Base-by-base conservation (phyloP, 169 alveolate species). In the Neospora caninum region DNA sequence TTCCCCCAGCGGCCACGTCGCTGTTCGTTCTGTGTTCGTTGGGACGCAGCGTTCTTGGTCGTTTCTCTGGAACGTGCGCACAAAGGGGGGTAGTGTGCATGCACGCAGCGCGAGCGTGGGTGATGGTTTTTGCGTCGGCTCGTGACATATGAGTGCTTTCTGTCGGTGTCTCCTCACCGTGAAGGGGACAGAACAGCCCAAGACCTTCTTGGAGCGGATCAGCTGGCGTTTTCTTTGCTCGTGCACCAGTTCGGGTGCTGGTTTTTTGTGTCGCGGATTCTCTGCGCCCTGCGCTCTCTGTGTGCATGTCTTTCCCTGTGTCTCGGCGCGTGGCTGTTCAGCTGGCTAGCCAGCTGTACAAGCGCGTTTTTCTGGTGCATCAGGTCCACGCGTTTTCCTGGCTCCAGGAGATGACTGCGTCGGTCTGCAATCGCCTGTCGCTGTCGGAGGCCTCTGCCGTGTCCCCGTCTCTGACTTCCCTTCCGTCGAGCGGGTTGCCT, bases 321-420 rank as follows among this genome's bases (percentile, higher is more conserved):
- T 27, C 7, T 22, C 31, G 73, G 16, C n/a, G 4, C 34, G 34
- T 64, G n/a, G 7, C 73, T 64, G 43, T 41, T 10, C 89, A 82
- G 89, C 64, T 82, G 25, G 69, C 41, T 39, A 82, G 67, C 89
- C 89, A 82, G 67, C 67, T 82, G 31, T 82, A 41, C 64, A 82
- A 82, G 89, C 89, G 89, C 13, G 89, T 82, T 4, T 82, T 82
- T 41, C 38, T 42, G 38, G 89, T 42, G 18, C 10, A 42, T 31
- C 67, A 1, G 42, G 53, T 27, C 36, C 43, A 29, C 53, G 22
- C 89, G 89, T 43, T 82, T 43, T 9, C 69, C 39, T 82, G 89
- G 89, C 67, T 82, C 29, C 53, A 42, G 67, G 38, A 42, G 54
- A 22, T 13, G 34, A 31, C 39, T 41, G 34, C 64, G 53, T 6